Evolutionary conservation across 768 basidiomycete genomes (phyloP), one percentile per base, ranked within the genome.

Genomic region (Lactarius quietus): DNA sequence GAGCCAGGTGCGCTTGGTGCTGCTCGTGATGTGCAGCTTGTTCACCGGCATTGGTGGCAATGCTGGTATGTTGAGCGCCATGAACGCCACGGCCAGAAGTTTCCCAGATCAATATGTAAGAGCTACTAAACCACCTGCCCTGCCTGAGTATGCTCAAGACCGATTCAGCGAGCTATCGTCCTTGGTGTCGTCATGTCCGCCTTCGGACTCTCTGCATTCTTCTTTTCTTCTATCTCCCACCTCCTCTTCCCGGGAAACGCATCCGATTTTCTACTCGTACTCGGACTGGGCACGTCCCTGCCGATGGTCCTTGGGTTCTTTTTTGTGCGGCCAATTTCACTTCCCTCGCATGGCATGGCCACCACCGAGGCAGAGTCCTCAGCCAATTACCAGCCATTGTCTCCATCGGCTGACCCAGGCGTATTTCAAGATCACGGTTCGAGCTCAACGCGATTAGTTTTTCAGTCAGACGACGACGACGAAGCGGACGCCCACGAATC

Each of bases 1-100:
- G 86, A 52, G 78, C 84, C 0, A 72, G 71, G 0, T 65, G 83
- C 23, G 76, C 77, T 12, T 78, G 90, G 54, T 68, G 71, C 43
- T 84, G 1, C 83, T 96, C 3, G 78, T 87, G 1, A 9, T 83
- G 7, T 93, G 84, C 68, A 83, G 83, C 62, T 88, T 84, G 74
- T 76, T 91, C 70, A 93, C 90, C 0, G 95, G 95, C 0, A 76
- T 83, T 2, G 95, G 93, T 1, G 88, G 88, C 0, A 89, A 88
- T 65, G 87, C 83, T 2, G 93, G 91, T 0, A 74, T 92, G 5
- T 78, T 81, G 0, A 81, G 86, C n/a, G 80, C 86, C 0, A 78
- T 95, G 26, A 97, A 95, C 71, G 80, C 90, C 3, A 90, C 89
- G 0, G 95, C 94, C 0, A 94, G 90, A 69, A 85, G 86, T 23